phyloP scores from a whole-genome alignment of 257 asterid genomes.

The Penstemon newberryi region DNA sequence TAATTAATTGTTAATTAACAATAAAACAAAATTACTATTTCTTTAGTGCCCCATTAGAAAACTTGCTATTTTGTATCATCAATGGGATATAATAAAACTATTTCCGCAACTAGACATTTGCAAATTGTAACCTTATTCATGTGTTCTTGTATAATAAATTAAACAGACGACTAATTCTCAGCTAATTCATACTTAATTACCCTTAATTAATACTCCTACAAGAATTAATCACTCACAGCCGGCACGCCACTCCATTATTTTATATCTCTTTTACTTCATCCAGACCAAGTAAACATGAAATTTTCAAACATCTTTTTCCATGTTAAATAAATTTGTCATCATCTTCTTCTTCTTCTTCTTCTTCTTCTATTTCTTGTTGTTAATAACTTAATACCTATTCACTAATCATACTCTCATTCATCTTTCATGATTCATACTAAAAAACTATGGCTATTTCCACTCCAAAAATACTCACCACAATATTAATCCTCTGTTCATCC shows the following conservation, averaged over 20 bases:
- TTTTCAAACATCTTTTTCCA: conserved; percentile 39
- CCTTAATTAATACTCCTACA: neutral
- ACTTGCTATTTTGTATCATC: too few species aligned
- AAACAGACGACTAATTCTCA: conserved; percentile 24
- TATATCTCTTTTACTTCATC: neutral
- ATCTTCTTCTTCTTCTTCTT: neutral
- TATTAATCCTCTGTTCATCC: conserved; percentile 22
- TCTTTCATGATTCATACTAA: conserved; percentile 12
- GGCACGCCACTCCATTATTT: conserved; percentile 35
- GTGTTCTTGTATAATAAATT: too few species aligned
- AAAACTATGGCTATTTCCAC: conserved; percentile 35
- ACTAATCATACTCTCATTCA: neutral
- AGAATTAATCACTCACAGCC: conserved; percentile 34
- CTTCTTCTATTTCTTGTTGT: neutral
- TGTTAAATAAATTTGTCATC: neutral
- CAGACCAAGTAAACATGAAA: conserved; percentile 14
- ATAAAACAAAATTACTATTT: too few species aligned
- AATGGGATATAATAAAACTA: too few species aligned
- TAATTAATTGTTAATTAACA: too few species aligned
- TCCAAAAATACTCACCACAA: conserved; percentile 17
- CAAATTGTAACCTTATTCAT: too few species aligned
- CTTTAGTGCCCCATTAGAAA: too few species aligned
- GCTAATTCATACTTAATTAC: conserved; percentile 17
- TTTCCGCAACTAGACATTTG: too few species aligned
- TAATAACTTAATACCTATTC: neutral